Conservation (phyloP, 2,329 filamentous ascomycete genomes). For the Penicillium janthinellum region DNA sequence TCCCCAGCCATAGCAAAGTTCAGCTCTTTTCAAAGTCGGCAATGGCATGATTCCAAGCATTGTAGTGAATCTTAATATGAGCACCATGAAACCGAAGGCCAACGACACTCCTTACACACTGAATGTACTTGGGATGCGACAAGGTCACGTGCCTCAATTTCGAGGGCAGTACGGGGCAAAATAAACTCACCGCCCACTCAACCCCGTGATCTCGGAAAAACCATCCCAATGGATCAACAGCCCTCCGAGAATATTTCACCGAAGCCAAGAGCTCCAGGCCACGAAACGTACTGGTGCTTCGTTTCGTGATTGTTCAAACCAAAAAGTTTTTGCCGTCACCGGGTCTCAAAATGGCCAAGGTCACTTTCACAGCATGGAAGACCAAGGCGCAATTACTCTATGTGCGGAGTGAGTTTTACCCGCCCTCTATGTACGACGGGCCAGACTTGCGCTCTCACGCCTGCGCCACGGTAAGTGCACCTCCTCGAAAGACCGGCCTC, state of each 20-base stretch:
- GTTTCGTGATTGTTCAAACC: not conserved
- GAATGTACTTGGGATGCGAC: not conserved
- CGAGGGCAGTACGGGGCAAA: not conserved
- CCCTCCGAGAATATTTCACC: slow-evolving; percentile 1
- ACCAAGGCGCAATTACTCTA: slow-evolving; percentile 38
- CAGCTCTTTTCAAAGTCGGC: too few species aligned
- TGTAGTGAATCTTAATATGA: too few species aligned
- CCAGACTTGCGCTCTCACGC: slow-evolving; percentile 43
- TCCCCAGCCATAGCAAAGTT: too few species aligned
- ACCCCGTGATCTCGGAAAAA: not conserved
- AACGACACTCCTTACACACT: too few species aligned
- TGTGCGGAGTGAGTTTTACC: slow-evolving; percentile 45
- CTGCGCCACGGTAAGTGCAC: slow-evolving; percentile 41
- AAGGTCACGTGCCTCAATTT: not conserved
- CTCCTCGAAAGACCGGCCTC: not conserved
- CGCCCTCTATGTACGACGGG: slow-evolving; percentile 33
- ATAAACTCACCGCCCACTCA: not conserved
- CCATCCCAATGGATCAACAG: not conserved
- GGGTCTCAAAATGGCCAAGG: slow-evolving; percentile 39
- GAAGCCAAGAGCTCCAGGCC: not conserved
- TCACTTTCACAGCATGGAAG: slow-evolving; percentile 48
- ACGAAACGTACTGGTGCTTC: not conserved
- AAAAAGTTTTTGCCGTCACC: not conserved
- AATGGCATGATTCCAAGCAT: too few species aligned
- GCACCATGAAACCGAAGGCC: too few species aligned